Conservation (phyloP, 2,329 filamentous ascomycete species). For the Exophiala calicioides region DNA sequence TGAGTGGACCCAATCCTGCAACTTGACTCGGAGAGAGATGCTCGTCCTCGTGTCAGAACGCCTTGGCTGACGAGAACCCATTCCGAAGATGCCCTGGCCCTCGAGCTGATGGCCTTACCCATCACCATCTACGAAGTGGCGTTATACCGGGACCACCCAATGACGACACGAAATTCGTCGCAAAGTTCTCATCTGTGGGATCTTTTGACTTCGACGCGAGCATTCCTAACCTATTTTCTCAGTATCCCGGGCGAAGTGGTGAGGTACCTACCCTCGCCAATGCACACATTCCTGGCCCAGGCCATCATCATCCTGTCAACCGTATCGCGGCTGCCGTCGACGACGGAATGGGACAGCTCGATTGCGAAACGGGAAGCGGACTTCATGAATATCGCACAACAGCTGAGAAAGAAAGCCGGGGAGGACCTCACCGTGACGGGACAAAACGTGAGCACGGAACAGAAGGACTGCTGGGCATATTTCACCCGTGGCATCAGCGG, state of each 20-base stretch:
- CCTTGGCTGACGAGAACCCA: background rate
- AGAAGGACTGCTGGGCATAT: conserved; percentile 10
- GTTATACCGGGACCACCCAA: conserved; percentile 6
- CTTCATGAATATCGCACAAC: conserved; percentile 1
- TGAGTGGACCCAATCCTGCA: background rate
- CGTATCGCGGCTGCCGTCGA: conserved; percentile 6
- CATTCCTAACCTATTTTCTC: conserved; percentile 4
- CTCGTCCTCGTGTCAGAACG: too few species aligned
- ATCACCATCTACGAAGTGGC: conserved; percentile 12
- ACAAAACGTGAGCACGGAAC: conserved; percentile 1
- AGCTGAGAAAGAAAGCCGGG: conserved; percentile 5
- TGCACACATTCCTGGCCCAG: conserved; percentile 6
- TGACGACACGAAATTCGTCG: background rate
- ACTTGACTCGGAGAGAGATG: background rate
- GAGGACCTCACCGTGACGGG: conserved; percentile 4
- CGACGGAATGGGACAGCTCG: conserved; percentile 7
- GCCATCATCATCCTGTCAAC: conserved; percentile 12
- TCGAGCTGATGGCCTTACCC: conserved; percentile 7
- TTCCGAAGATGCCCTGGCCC: conserved; percentile 2
- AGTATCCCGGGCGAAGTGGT: background rate
- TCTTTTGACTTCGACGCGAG: conserved; percentile 7
- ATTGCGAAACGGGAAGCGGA: conserved; percentile 13
- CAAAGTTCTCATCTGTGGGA: conserved; percentile 8
- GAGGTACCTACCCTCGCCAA: conserved; percentile 3
- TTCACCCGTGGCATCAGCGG: conserved; percentile 9